phyloP scores from a whole-genome alignment of 257 asterid species.

The Eucommia ulmoides region DNA sequence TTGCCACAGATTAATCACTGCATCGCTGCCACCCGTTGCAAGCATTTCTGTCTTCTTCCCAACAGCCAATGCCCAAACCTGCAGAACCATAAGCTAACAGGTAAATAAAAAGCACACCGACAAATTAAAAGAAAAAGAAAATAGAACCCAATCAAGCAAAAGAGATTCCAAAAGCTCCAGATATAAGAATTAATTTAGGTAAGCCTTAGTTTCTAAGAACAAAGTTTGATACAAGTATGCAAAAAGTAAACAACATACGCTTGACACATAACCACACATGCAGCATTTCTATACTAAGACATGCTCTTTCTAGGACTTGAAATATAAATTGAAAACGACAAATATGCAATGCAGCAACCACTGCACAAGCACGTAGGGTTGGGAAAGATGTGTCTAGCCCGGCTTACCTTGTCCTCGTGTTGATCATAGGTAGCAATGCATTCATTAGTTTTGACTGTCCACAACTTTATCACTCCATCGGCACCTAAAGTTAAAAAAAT shows the following conservation, averaged over 20 bases:
- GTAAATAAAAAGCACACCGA: slow-evolving; percentile 8
- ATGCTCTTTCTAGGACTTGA: no score
- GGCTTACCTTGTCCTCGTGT: slow-evolving; percentile 98
- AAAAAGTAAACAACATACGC: no score
- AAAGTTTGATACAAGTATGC: no score
- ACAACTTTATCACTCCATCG: slow-evolving; percentile 91
- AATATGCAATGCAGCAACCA: no score
- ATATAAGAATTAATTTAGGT: not conserved
- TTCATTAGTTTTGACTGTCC: slow-evolving; percentile 87
- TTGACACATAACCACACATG: no score
- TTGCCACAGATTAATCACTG: slow-evolving; percentile 86
- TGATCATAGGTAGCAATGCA: slow-evolving; percentile 93
- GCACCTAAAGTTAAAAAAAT: slow-evolving; percentile 52
- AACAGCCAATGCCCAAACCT: slow-evolving; percentile 94
- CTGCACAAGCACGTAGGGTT: no score
- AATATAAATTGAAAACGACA: no score
- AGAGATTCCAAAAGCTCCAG: not conserved
- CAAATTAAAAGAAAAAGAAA: no score
- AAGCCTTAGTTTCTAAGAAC: no score
- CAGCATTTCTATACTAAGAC: no score
- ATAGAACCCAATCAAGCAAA: no score
- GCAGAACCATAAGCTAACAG: slow-evolving; percentile 16
- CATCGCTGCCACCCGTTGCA: slow-evolving; percentile 95
- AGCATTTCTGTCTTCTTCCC: slow-evolving; percentile 91
- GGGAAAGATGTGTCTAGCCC: no score